Base-by-base conservation (phyloP, 2,329 filamentous ascomycete genomes). In the Neofusicoccum kwambonambiense region DNA sequence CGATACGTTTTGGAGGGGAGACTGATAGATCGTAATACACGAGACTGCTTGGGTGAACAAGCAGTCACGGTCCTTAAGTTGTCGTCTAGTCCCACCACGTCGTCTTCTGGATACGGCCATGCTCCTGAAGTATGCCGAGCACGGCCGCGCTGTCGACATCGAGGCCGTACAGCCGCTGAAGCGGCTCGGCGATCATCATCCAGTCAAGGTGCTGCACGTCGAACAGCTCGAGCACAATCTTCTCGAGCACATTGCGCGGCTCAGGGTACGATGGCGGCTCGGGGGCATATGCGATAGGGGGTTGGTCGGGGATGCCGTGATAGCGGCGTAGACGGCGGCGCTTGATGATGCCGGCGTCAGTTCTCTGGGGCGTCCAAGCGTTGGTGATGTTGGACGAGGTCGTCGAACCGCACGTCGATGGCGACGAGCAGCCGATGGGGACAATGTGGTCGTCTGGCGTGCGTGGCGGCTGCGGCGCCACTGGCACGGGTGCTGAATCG, bases 171-270 rank as follows among this genome's bases (percentile, higher is more conserved):
- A 74, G 65, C 27, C 75, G 67, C 68, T 72, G 69, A 49, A 78
- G 69, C 9, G 72, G 71, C 58, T 74, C 74, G 4, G 74, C 72
- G 52, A 78, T 76, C n/a, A 69, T 71, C 69, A 70, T 77, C 76
- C 76, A 78, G 61, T 73, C 72, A n/a, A 76, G 67, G 0, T 73
- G 69, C 3, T 73, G 67, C 7, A 73, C 70, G 63, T 78, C 76
- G 63, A 72, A 72, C 64, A 77, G 65, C 57, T 77, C 73, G 9
- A 78, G 71, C 13, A 78, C 75, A 7, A 74, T 70, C 12, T 72
- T 68, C 5, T 77, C 75, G 13, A 78, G 72, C 19, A 64, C 62
- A 2, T 52, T 58, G 13, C 62, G 31, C 42, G 62, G 54, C 37
- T 50, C 37, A 13, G 12, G 12, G 13, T n/a, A n/a, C 15, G 27